phyloP scores from a whole-genome alignment of 2,329 filamentous ascomycete genomes.

The Trichophyton benhamiae region DNA sequence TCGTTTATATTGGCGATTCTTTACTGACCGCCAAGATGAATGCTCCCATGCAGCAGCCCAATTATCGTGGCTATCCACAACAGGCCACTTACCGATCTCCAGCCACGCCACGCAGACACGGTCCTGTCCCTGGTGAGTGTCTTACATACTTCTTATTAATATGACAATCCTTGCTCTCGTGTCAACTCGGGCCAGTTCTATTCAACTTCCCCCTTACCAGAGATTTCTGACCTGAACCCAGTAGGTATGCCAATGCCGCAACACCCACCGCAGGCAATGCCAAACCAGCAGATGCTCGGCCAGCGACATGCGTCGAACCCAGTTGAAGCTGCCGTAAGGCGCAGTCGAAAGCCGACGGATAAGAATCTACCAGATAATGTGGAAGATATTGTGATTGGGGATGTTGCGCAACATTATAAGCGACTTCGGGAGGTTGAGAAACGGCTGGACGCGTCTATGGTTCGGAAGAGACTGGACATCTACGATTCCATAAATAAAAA shows the following conservation, averaged over 20 bases:
- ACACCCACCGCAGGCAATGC: constrained; percentile 24
- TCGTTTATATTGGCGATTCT: background rate
- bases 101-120: constrained; percentile 31
- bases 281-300: constrained; percentile 28
- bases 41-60: constrained; percentile 32
- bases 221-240: constrained; percentile 9
- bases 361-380: constrained; percentile 87
- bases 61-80: constrained; percentile 31
- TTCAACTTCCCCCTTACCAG: background rate
- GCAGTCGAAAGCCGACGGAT: constrained; percentile 82
- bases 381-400: constrained; percentile 68
- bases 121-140: constrained; percentile 28
- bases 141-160: constrained; percentile 4
- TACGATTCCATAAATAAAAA: constrained; percentile 66
- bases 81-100: constrained; percentile 30
- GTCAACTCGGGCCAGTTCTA: background rate
- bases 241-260: constrained; percentile 28
- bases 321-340: constrained; percentile 51
- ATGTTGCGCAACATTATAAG: constrained; percentile 70
- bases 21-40: constrained; percentile 17
- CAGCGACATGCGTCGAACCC: constrained; percentile 26
- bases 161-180: background rate
- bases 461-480: constrained; percentile 84
- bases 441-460: constrained; percentile 80
- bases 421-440: constrained; percentile 77